Conservation (phyloP, 2,329 filamentous ascomycete species). For the Didymella pinodella region DNA sequence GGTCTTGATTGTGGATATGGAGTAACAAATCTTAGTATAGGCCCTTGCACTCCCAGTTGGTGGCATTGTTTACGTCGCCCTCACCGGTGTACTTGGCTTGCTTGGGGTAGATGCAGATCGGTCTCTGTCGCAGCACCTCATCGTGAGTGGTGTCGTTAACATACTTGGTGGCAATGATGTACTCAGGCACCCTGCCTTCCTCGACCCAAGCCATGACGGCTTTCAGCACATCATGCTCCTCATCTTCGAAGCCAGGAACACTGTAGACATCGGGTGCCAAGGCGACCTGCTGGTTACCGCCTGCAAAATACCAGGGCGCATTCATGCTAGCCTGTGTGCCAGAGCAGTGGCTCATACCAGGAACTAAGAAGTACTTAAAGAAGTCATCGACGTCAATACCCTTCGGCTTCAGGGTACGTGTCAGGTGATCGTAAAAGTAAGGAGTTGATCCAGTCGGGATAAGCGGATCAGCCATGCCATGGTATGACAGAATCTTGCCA, state of each 20-base stretch:
- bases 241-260: constrained; percentile 44
- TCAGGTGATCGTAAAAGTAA: constrained; percentile 61
- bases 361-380: constrained; percentile 56
- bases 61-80: constrained; percentile 36
- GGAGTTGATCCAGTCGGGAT: constrained; percentile 62
- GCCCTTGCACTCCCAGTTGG: constrained; percentile 42
- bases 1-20: too few species aligned
- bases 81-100: constrained; percentile 41
- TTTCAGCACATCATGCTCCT: constrained; percentile 56
- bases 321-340: constrained; percentile 46
- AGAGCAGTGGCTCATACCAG: constrained; percentile 56
- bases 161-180: constrained; percentile 43
- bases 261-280: constrained; percentile 28
- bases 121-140: constrained; percentile 40
- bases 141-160: constrained; percentile 33
- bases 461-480: constrained; percentile 55
- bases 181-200: constrained; percentile 50
- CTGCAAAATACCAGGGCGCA: constrained; percentile 58
- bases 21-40: constrained; percentile 19
- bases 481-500: constrained; percentile 54
- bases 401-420: constrained; percentile 44
- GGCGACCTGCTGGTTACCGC: constrained; percentile 28
- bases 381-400: constrained; percentile 51
- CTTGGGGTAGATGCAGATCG: constrained; percentile 48
- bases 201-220: constrained; percentile 59